A percentile compares a stretch with the other conserved stretches of the same genome.
phyloP scores from a whole-genome alignment of 78 protist genomes.

The Pigoraptor vietnamica region DNA sequence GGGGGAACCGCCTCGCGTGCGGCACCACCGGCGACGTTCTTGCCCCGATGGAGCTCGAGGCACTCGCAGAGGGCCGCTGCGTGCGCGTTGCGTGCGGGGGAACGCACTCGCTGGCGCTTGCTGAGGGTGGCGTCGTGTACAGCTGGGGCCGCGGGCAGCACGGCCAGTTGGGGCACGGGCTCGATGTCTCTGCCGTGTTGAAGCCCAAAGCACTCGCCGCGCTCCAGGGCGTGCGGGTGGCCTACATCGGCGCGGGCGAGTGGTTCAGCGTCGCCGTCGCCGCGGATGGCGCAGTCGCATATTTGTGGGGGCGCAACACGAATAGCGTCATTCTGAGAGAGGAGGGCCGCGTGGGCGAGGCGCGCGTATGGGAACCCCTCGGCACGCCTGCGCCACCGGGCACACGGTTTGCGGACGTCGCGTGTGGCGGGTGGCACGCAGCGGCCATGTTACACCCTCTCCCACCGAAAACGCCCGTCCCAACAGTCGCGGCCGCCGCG shows the following conservation, averaged over 20 bases:
- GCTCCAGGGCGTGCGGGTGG: neutral
- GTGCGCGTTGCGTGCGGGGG: neutral
- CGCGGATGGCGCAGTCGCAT: neutral
- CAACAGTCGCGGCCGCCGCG: neutral
- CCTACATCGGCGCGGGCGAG: neutral
- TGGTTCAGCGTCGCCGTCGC: neutral
- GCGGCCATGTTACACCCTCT: neutral
- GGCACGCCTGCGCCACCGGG: neutral
- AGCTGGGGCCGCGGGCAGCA: neutral
- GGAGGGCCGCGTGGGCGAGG: neutral
- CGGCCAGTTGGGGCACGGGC: neutral
- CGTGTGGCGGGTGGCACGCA: neutral
- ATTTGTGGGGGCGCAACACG: neutral
- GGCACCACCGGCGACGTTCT: neutral
- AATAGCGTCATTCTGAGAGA: neutral
- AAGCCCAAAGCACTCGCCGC: neutral
- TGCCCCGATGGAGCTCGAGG: neutral
- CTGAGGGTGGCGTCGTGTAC: neutral
- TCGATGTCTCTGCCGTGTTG: neutral
- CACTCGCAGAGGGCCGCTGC: neutral
- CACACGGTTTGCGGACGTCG: neutral
- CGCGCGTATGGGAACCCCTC: neutral
- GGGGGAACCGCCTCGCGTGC: constrained; percentile 2
- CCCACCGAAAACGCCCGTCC: neutral
- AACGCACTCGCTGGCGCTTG: neutral